Percentiles rank a stretch among this genome's conserved stretches.
These are phyloP conservation scores for Fraxinus velutina DNA, from an alignment of 305 asterid species.

Conservation along the genomic window DNA sequence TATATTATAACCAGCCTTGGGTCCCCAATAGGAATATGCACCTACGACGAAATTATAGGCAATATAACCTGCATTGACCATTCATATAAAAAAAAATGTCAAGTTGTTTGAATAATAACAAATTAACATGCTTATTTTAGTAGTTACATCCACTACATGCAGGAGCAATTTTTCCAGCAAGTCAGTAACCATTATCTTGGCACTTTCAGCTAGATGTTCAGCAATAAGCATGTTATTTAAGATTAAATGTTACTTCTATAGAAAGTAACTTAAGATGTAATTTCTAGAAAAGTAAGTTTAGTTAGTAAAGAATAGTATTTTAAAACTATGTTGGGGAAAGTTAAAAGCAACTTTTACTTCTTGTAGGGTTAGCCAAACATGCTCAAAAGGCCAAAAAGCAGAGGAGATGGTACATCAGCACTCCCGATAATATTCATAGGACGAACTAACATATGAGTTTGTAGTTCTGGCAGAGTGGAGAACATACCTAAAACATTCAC, in stretches of 20 bases:
- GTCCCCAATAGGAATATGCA: slow-evolving; percentile 98
- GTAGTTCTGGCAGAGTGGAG: slow-evolving; percentile 17
- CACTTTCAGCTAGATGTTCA: not conserved
- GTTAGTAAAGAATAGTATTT: not conserved
- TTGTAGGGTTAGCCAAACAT: not conserved
- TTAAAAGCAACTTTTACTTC: not conserved
- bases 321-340: not conserved
- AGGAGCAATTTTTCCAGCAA: not conserved
- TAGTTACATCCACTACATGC: not conserved
- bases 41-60: slow-evolving; percentile 94
- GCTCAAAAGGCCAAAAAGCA: not conserved
- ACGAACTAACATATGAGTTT: not conserved
- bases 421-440: not conserved
- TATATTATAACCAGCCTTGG: slow-evolving; percentile 94
- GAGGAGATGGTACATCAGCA: not conserved
- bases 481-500: slow-evolving; percentile 86
- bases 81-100: slow-evolving; percentile 11
- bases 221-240: not conserved
- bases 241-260: not conserved
- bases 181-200: slow-evolving; percentile 12
- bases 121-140: not conserved
- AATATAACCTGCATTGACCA: slow-evolving; percentile 64
- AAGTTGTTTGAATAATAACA: not conserved
- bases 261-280: not conserved
- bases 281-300: not conserved